These are phyloP conservation scores for Solanum appendiculatum DNA, from an alignment of 257 asterid genomes.

Conservation along the genomic window DNA sequence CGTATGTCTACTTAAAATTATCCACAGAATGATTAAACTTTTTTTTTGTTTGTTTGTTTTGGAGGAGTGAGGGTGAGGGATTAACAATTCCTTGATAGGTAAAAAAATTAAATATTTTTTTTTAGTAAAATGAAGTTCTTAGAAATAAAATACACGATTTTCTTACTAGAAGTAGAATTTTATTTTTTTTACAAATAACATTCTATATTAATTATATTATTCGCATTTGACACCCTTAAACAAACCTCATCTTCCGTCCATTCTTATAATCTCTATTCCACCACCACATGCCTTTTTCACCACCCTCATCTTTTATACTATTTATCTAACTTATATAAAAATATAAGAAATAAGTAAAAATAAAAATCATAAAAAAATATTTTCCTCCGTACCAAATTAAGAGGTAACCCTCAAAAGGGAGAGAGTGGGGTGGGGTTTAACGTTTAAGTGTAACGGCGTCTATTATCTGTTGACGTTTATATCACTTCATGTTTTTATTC, in stretches of 20 bases:
- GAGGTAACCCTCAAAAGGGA: not conserved
- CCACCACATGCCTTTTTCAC: not conserved
- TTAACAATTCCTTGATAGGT: too few relatives aligned
- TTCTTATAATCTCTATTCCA: not conserved
- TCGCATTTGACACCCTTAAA: too few relatives aligned
- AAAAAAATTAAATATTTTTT: too few relatives aligned
- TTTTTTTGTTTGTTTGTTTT: not conserved
- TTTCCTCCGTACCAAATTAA: not conserved
- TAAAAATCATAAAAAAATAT: too few relatives aligned
- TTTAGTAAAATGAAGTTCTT: not conserved
- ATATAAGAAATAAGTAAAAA: too few relatives aligned
- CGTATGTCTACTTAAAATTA: not conserved
- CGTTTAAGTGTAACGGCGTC: not conserved
- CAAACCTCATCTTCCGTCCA: not conserved
- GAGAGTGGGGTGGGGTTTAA: not conserved
- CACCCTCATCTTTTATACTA: not conserved
- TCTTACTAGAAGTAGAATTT: too few relatives aligned
- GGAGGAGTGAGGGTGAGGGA: not conserved
- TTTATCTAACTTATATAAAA: not conserved
- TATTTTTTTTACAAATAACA: not conserved
- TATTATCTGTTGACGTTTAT: not conserved
- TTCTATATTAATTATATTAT: not conserved
- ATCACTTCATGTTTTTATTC: not conserved
- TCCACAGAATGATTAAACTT: not conserved
- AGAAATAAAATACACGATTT: not conserved